Evolutionary conservation across 495 filamentous ascomycete species (phyloP).

Genomic region (Platismatia glauca): DNA sequence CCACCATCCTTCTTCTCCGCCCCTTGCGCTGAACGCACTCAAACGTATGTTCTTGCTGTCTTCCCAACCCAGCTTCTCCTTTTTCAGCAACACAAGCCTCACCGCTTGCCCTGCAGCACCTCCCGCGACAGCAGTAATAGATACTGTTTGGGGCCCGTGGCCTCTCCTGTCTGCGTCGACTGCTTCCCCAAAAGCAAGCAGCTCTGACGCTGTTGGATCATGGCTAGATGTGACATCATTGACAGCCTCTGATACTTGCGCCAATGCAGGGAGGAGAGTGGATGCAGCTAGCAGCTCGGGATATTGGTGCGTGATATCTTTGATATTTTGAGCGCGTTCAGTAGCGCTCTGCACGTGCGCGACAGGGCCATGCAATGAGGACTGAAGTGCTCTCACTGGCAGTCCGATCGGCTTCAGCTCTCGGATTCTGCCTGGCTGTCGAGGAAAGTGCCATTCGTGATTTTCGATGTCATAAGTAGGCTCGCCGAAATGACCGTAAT

Average conservation of each 20-base stretch:
- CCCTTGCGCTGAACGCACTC: slow-evolving; percentile 30
- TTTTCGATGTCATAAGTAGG: slow-evolving; percentile 44
- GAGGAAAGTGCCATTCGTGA: slow-evolving; percentile 49
- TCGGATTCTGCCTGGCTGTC: slow-evolving; percentile 20
- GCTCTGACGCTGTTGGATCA: slow-evolving; percentile 34
- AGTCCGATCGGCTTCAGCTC: slow-evolving; percentile 11
- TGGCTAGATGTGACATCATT: slow-evolving; percentile 27
- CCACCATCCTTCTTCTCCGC: slow-evolving; percentile 46
- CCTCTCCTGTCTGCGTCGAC: slow-evolving; percentile 25
- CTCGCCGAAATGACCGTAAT: slow-evolving; percentile 58
- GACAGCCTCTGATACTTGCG: slow-evolving; percentile 24
- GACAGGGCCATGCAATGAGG: not conserved
- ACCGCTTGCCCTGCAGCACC: slow-evolving; percentile 38
- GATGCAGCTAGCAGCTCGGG: slow-evolving; percentile 36
- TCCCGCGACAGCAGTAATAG: slow-evolving; percentile 37
- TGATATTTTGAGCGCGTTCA: slow-evolving; percentile 4
- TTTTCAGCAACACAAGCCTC: slow-evolving; percentile 31
- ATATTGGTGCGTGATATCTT: slow-evolving; percentile 18
- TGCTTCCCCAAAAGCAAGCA: slow-evolving; percentile 40
- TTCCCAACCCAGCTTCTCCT: slow-evolving; percentile 30
- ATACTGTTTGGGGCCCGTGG: slow-evolving; percentile 27
- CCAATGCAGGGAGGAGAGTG: slow-evolving; percentile 28
- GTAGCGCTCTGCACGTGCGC: not conserved
- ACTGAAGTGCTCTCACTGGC: slow-evolving; percentile 1
- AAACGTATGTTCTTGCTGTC: slow-evolving; percentile 19